Evolutionary conservation across 208 protist species (phyloP).

Genomic region (Acanthamoeba sp.): DNA sequence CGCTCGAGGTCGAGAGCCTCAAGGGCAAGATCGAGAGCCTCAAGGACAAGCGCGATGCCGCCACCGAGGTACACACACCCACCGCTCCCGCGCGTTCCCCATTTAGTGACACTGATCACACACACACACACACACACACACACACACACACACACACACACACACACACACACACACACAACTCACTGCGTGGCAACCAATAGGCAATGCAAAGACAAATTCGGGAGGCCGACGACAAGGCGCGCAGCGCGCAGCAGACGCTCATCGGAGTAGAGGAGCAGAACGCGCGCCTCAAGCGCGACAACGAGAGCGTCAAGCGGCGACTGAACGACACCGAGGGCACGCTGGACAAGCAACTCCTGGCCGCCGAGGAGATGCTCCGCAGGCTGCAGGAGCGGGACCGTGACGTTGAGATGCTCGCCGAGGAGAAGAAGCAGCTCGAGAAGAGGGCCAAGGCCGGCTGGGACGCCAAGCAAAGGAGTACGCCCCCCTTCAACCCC

Average conservation of each 20-base stretch:
- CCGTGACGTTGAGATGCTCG: slow-evolving; percentile 26
- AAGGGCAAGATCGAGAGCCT: slow-evolving; percentile 52
- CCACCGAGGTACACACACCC: background rate
- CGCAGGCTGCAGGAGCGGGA: slow-evolving; percentile 24
- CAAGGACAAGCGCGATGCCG: slow-evolving; percentile 31
- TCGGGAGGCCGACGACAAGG: slow-evolving; percentile 27
- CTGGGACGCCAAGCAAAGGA: slow-evolving; percentile 35
- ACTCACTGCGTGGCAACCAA: background rate
- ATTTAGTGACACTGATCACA: too few relatives aligned
- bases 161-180: background rate
- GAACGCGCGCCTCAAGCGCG: background rate
- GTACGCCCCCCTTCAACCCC: background rate
- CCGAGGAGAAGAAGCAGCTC: slow-evolving; percentile 49
- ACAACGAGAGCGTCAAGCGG: background rate
- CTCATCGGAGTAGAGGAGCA: slow-evolving; percentile 22
- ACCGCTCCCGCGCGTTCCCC: too few relatives aligned
- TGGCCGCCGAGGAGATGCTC: background rate
- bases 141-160: background rate
- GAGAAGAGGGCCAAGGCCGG: slow-evolving; percentile 56
- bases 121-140: background rate
- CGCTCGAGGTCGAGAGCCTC: slow-evolving; percentile 31
- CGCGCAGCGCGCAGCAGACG: background rate
- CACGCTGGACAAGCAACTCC: background rate
- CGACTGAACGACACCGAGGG: slow-evolving; percentile 23
- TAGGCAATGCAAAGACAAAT: slow-evolving; percentile 42